Evolutionary conservation across 352 stramenopile species (phyloP), one percentile per base, ranked within the genome.

Genomic region (Pythium aquatile): DNA sequence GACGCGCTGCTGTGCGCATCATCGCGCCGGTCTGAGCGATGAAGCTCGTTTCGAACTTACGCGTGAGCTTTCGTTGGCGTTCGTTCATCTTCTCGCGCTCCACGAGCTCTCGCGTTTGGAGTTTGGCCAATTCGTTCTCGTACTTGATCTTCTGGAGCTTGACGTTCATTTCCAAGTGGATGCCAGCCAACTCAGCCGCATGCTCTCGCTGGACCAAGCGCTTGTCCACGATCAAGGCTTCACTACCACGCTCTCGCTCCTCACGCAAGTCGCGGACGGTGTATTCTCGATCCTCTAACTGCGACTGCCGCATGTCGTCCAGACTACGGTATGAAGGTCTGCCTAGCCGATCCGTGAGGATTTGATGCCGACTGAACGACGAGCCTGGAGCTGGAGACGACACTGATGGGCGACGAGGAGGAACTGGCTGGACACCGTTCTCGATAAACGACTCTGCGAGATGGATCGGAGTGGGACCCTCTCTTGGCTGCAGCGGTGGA

Each of bases 101-200:
- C 17, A 88, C 62, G 8, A 70, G 32, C 44, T 81, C 77, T 11
- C 65, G 75, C 5, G 67, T 62, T 14, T 77, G 59, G 0, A 92
- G 59, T 33, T 85, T 81, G 2, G 74, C 71, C 3, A 89, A 49
- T 44, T 83, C 76, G 26, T 69, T 78, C 54, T 79, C 75, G 62
- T 87, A 93, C n/a, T 69, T 73, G 40, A 82, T 73, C 26, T 79
- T 76, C 32, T 91, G 81, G 16, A 92, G 65, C 55, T 90, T 87
- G 55, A 91, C 80, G 57, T 88, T 72, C 28, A 91, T 79, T 11
- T 88, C 79, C 26, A 92, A 65, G 57, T 85, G 81, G 33, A 84
- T 79, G 1, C 72, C 74, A 1, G 82, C 78, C n/a, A 81, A 58
- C 57, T 86, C 76, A 3, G 74, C 84, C 0, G 76, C 76, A 57